Evolutionary conservation across 2,329 filamentous ascomycete genomes (phyloP).

Genomic region (Sordariomycetes sp.): DNA sequence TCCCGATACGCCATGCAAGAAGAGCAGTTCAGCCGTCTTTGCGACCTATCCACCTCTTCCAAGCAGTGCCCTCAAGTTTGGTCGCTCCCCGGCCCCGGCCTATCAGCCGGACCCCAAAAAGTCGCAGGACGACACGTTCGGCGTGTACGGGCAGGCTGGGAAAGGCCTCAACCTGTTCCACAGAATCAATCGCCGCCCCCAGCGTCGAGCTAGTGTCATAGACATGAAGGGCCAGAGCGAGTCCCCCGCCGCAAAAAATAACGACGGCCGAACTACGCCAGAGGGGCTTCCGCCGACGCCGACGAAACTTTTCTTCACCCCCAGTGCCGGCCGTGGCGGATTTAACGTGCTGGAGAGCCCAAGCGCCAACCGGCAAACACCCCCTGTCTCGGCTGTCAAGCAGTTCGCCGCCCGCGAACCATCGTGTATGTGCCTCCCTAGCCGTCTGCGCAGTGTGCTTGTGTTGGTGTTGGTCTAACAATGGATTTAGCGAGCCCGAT

Average conservation of each 20-base stretch:
- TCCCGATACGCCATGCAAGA: slow-evolving; percentile 95
- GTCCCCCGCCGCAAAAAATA: background rate
- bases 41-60: slow-evolving; percentile 51
- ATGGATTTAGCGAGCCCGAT: slow-evolving; percentile 4
- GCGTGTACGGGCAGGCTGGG: slow-evolving; percentile 36
- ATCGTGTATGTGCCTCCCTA: slow-evolving; percentile 32
- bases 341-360: slow-evolving; percentile 33
- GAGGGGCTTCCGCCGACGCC: slow-evolving; percentile 84
- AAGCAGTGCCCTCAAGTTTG: slow-evolving; percentile 61
- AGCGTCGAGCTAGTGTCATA: slow-evolving; percentile 35
- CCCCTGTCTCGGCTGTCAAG: slow-evolving; percentile 27
- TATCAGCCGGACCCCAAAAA: slow-evolving; percentile 36
- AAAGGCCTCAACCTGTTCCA: slow-evolving; percentile 58
- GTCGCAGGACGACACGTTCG: slow-evolving; percentile 15
- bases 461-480: background rate
- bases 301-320: slow-evolving; percentile 57
- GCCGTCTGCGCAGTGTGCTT: background rate
- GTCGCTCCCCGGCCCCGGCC: slow-evolving; percentile 64
- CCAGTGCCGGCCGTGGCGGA: slow-evolving; percentile 26
- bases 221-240: slow-evolving; percentile 61
- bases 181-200: slow-evolving; percentile 29
- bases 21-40: slow-evolving; percentile 55
- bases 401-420: slow-evolving; percentile 20
- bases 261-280: slow-evolving; percentile 8
- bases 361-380: slow-evolving; percentile 31